Base-by-base conservation (phyloP, 768 basidiomycete genomes). In the Ephemerocybe angulata region DNA sequence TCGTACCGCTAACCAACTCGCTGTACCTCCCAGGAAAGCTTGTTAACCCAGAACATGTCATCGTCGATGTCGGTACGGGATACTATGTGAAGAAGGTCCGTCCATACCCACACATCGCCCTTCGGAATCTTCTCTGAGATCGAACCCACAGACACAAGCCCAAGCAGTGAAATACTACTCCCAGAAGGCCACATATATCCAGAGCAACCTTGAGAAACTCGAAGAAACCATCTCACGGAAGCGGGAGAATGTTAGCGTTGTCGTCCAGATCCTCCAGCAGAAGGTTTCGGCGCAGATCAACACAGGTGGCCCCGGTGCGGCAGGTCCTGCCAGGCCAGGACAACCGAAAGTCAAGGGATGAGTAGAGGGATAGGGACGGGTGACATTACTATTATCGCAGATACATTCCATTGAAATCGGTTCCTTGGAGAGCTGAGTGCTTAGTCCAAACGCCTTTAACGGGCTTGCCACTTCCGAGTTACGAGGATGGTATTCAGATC, bases 31-130 rank as follows among this genome's bases (percentile, higher is more conserved):
- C 96, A 2, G 97, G 95, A 19, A 93, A 86, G 71, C 77, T 98
- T 44, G 78, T 76, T 38, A 89, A 97, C 65, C 70, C 82, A 1
- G 88, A 93, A 42, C 82, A 92, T 61, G 95, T 99, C 44, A 86
- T 98, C 58, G 84, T 98, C 35, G 97, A 99, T 67, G 80, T 98
- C 25, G 97, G 97, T 1, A 98, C 96, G 0, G 96, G 97, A 0
- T 99, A 98, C 70, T 98, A 87, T 61, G 90, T 98, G 17, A 86
- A 91, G 72, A 99, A 98, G 81, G 97, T 92, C 44, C 41, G 75
- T 52, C 19, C 19, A n/a, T 22, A 19, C 21, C 52, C 51, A 25
- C 60, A 33, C 12, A 12, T 22, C 21, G n/a, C n/a, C 11, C 46
- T 6, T 27, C 30, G 17, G 42, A 30, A 27, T 35, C 24, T 53